Percentiles rank a stretch among this genome's conserved stretches.
These are phyloP conservation scores for Quercus bicolor DNA, from an alignment of 306 rosid species.

Conservation along the genomic window DNA sequence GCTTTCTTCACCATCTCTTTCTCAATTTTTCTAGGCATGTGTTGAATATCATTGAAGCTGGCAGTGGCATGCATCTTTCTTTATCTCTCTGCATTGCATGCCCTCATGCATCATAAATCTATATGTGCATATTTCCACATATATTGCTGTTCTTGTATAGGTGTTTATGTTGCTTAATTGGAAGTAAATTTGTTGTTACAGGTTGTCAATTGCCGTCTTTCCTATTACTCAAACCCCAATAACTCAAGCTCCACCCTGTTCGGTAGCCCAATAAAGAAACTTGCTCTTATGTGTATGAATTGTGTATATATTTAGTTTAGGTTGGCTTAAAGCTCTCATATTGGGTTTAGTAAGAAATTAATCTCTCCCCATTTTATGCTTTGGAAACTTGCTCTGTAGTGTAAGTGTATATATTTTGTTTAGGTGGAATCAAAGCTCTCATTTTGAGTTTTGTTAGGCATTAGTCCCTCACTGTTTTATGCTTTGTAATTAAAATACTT, in stretches of 20 bases:
- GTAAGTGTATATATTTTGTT: background rate
- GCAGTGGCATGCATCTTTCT: too few relatives aligned
- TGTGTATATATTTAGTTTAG: background rate
- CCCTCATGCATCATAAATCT: too few relatives aligned
- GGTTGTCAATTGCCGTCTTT: conserved; percentile 11
- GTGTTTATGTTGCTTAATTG: background rate
- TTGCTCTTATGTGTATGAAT: background rate
- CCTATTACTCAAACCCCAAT: conserved; percentile 6
- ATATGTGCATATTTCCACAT: background rate
- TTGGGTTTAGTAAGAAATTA: background rate
- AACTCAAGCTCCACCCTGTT: conserved; percentile 17
- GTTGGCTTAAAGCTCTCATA: background rate
- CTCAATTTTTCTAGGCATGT: too few relatives aligned
- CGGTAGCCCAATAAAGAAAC: conserved; percentile 23
- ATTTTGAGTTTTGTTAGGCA: background rate
- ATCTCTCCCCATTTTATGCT: background rate
- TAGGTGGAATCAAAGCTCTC: background rate
- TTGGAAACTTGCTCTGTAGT: background rate
- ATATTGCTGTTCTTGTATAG: too few relatives aligned
- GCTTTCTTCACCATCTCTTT: too few relatives aligned
- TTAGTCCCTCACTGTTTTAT: background rate
- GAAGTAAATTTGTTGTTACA: conserved; percentile 17
- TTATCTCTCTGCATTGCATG: too few relatives aligned
- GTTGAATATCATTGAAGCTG: too few relatives aligned
- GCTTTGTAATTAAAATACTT: background rate